Evolutionary conservation across 2,329 filamentous ascomycete species (phyloP).

Genomic region (Xylariomycetidae sp.): DNA sequence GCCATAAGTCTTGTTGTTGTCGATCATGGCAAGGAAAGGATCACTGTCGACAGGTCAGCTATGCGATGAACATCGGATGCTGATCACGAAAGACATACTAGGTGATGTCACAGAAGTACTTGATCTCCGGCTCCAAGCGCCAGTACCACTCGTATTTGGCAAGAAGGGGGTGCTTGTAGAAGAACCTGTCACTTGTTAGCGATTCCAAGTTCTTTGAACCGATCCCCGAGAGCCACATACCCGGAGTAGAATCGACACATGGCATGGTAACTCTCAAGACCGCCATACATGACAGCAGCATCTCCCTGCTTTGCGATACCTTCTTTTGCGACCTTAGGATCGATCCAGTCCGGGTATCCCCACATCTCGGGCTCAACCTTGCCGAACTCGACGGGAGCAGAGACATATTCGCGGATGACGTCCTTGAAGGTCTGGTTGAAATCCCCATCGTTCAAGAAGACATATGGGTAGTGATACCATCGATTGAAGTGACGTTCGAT

Average conservation of each 20-base stretch:
- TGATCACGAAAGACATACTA: constrained; percentile 58
- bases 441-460: constrained; percentile 95
- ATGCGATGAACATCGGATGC: neutral
- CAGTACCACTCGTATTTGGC: constrained; percentile 99
- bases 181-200: constrained; percentile 57
- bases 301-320: constrained; percentile 96
- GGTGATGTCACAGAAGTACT: constrained; percentile 99
- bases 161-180: constrained; percentile 93
- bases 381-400: constrained; percentile 81
- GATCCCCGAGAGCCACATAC: constrained; percentile 44
- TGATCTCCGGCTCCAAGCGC: constrained; percentile 98
- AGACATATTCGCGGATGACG: constrained; percentile 85
- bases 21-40: constrained; percentile 92
- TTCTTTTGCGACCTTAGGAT: constrained; percentile 88
- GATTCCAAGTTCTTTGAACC: neutral
- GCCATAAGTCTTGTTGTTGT: constrained; percentile 93
- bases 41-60: constrained; percentile 53
- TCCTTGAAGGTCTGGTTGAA: constrained; percentile 95
- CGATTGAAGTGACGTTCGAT: constrained; percentile 98
- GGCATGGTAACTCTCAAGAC: constrained; percentile 96
- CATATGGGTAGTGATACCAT: constrained; percentile 98
- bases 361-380: constrained; percentile 88
- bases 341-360: constrained; percentile 96
- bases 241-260: constrained; percentile 99
- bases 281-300: constrained; percentile 97